A percentile compares a stretch with the other conserved stretches of the same genome.
phyloP scores from a whole-genome alignment of 208 protist genomes.

The Leishmania aethiopica region DNA sequence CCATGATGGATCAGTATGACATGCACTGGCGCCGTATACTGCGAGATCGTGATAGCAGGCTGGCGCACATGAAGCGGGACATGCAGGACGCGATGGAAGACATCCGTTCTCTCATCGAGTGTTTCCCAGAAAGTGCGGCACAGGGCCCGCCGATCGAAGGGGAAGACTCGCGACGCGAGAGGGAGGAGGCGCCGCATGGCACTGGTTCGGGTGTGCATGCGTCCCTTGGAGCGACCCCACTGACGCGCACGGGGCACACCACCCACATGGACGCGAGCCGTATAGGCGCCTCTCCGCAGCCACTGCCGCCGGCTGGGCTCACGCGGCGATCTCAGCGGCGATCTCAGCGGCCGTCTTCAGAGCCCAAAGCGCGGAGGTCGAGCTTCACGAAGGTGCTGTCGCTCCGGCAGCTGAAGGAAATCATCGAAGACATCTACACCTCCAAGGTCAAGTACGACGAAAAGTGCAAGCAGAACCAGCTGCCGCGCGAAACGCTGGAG shows the following conservation, averaged over 20 bases:
- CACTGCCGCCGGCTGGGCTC: conserved; percentile 11
- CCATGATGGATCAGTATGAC: conserved; percentile 72
- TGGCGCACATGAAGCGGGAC: conserved; percentile 61
- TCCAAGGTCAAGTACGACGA: conserved; percentile 89
- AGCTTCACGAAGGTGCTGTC: conserved; percentile 55
- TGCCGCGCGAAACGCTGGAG: conserved; percentile 92
- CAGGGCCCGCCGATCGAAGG: background rate
- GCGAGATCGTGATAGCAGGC: conserved; percentile 44
- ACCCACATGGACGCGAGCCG: background rate
- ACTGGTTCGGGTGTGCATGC: background rate
- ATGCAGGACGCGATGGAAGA: conserved; percentile 68
- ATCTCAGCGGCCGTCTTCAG: conserved; percentile 15
- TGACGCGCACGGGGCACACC: conserved; percentile 3
- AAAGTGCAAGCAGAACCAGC: conserved; percentile 69
- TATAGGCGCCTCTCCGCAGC: conserved; percentile 25
- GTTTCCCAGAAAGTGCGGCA: conserved; percentile 14
- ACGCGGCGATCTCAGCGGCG: conserved; percentile 12
- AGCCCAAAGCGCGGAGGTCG: conserved; percentile 14
- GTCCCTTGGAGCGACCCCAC: conserved; percentile 14
- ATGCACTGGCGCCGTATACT: conserved; percentile 64
- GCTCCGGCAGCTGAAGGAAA: conserved; percentile 76
- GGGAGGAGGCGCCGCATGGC: background rate
- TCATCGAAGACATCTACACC: conserved; percentile 89
- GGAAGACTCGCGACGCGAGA: background rate
- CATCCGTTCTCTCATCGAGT: conserved; percentile 71